Evolutionary conservation across 2,329 filamentous ascomycete genomes (phyloP).

Genomic region (Onygenales sp.): DNA sequence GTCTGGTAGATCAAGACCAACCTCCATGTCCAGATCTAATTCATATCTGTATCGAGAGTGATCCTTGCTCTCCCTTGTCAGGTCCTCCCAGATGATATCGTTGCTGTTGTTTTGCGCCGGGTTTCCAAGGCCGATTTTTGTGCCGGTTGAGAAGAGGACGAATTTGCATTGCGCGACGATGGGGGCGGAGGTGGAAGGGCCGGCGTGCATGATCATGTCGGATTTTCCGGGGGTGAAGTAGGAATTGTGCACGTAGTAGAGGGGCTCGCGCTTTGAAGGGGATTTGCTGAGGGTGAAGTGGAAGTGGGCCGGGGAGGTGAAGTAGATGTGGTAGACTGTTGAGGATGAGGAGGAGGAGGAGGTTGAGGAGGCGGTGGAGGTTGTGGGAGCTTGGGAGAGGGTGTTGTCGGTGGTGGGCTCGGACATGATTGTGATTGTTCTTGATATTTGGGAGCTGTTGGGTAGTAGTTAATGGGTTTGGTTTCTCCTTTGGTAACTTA

Average conservation of each 20-base stretch:
- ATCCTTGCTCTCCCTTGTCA: constrained; percentile 17
- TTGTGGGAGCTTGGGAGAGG: background rate
- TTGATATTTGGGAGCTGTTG: no score
- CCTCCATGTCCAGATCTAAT: constrained; percentile 9
- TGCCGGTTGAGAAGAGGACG: constrained; percentile 21
- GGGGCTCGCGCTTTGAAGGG: background rate
- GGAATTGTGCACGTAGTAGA: constrained; percentile 21
- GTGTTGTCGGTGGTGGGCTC: background rate
- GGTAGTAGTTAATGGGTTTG: no score
- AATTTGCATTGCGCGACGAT: constrained; percentile 24
- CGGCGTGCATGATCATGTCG: constrained; percentile 25
- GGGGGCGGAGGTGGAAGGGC: constrained; percentile 17
- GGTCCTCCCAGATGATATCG: constrained; percentile 21
- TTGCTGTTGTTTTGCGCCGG: constrained; percentile 11
- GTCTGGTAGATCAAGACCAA: background rate
- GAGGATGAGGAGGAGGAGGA: background rate
- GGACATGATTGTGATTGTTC: no score
- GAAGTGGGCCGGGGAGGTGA: background rate
- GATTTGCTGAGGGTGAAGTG: background rate
- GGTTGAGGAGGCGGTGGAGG: constrained; percentile 8
- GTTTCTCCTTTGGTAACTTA: no score
- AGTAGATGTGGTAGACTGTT: background rate
- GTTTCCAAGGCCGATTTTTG: constrained; percentile 25
- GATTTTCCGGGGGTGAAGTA: constrained; percentile 21
- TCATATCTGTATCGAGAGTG: constrained; percentile 21